A percentile compares a stretch with the other conserved stretches of the same genome.
Conservation (phyloP, 352 stramenopile genomes). For the Saprolegnia diclina region DNA sequence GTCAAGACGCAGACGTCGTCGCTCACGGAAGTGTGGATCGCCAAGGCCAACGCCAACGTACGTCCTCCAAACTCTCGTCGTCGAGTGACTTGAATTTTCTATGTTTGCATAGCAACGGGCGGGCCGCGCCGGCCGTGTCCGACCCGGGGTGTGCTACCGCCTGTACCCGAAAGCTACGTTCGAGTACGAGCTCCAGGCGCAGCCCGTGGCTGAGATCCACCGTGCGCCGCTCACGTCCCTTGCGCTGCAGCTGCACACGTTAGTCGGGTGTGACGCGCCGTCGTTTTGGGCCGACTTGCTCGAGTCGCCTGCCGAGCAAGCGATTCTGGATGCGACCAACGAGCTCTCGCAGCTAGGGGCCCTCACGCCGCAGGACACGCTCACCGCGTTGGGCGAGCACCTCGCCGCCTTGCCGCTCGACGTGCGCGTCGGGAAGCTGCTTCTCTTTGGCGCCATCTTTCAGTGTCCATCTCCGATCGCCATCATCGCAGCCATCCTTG, state of each 20-base stretch:
- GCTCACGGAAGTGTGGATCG: constrained; percentile 84
- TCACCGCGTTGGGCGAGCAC: constrained; percentile 92
- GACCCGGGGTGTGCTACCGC: constrained; percentile 84
- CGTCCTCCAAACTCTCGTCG: constrained; percentile 2
- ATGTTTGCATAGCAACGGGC: constrained; percentile 42
- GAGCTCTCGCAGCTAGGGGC: constrained; percentile 88
- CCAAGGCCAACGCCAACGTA: constrained; percentile 84
- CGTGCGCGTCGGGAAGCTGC: constrained; percentile 94
- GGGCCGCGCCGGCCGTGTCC: constrained; percentile 90
- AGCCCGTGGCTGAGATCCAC: constrained; percentile 92
- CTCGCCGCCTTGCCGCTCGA: constrained; percentile 94
- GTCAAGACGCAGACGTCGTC: constrained; percentile 84
- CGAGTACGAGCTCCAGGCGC: constrained; percentile 60
- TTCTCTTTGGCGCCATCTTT: constrained; percentile 94
- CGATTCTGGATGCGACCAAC: constrained; percentile 86
- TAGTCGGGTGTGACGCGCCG: constrained; percentile 40
- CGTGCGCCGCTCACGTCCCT: constrained; percentile 94
- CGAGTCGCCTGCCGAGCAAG: constrained; percentile 84
- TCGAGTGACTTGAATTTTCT: constrained; percentile 19
- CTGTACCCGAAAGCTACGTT: constrained; percentile 82
- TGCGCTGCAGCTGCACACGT: constrained; percentile 92
- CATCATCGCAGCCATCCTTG: constrained; percentile 64
- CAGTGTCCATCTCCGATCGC: constrained; percentile 68
- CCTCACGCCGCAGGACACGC: constrained; percentile 41
- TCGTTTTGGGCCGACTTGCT: constrained; percentile 67